A percentile compares a stretch with the other conserved stretches of the same genome.
Evolutionary conservation across 805 yeast species (phyloP).

Genomic region (Cyberlindnera sargentensis): DNA sequence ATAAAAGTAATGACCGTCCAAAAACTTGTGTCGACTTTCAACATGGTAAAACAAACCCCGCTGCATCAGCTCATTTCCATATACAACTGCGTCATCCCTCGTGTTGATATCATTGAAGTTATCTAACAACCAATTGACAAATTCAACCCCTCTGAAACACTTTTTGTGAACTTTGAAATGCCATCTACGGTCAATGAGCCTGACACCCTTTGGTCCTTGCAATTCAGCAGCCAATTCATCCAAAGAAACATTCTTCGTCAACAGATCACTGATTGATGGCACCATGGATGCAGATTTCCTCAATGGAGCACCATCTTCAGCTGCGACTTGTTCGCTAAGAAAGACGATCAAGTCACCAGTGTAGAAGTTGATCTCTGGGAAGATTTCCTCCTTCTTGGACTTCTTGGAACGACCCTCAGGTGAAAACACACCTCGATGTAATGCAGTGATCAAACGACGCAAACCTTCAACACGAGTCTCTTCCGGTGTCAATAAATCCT

Average conservation of each 20-base stretch:
- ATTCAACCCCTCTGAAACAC: slow-evolving; percentile 79
- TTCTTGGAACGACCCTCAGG: slow-evolving; percentile 33
- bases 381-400: slow-evolving; percentile 36
- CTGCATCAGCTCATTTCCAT: slow-evolving; percentile 73
- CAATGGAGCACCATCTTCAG: slow-evolving; percentile 26
- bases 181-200: slow-evolving; percentile 79
- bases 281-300: slow-evolving; percentile 21
- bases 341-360: slow-evolving; percentile 77
- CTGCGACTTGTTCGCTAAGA: slow-evolving; percentile 36
- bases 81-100: slow-evolving; percentile 75
- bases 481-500: slow-evolving; percentile 68
- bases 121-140: slow-evolving; percentile 80
- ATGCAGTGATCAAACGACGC: slow-evolving; percentile 53
- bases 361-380: slow-evolving; percentile 77
- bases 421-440: slow-evolving; percentile 50
- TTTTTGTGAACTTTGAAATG: slow-evolving; percentile 73
- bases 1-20: slow-evolving; percentile 93
- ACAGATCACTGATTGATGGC: slow-evolving; percentile 24
- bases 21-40: slow-evolving; percentile 70
- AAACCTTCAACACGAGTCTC: slow-evolving; percentile 92
- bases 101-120: slow-evolving; percentile 73
- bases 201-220: slow-evolving; percentile 58
- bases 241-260: slow-evolving; percentile 44
- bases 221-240: slow-evolving; percentile 53
- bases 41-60: slow-evolving; percentile 74